phyloP scores from a whole-genome alignment of 257 asterid genomes.

The Solanum chilense region DNA sequence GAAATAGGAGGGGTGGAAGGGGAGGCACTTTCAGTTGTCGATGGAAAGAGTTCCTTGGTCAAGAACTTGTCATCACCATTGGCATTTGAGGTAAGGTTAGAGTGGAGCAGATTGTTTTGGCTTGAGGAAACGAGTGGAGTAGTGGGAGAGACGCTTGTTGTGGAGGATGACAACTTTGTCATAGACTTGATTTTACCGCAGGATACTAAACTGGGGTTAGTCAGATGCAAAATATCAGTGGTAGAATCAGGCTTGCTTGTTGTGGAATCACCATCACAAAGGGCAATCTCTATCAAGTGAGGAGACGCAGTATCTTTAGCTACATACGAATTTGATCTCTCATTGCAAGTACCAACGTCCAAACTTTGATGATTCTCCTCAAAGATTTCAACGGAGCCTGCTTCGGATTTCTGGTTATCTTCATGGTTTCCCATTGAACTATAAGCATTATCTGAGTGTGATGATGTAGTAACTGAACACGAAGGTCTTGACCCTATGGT shows the following conservation, averaged over 20 bases:
- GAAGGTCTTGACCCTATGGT: conserved; percentile 33
- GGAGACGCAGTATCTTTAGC: conserved; percentile 13
- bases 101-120: conserved; percentile 20
- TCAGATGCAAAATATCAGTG: conserved; percentile 1
- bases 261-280: conserved; percentile 15
- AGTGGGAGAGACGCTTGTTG: conserved; percentile 19
- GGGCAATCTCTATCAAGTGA: conserved; percentile 8
- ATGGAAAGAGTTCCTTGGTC: conserved; percentile 27
- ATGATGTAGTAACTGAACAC: conserved; percentile 45
- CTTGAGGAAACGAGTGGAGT: conserved; percentile 21
- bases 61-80: conserved; percentile 38
- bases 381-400: conserved; percentile 7
- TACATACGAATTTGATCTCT: conserved; percentile 13
- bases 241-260: neutral
- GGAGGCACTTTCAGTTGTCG: conserved; percentile 18
- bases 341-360: conserved; percentile 22
- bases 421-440: conserved; percentile 18
- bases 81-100: conserved; percentile 19
- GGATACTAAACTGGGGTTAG: conserved; percentile 16
- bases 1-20: conserved; percentile 22
- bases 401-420: conserved; percentile 14
- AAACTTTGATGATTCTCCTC: conserved; percentile 23
- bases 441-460: conserved; percentile 31
- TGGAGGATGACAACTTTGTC: conserved; percentile 20
- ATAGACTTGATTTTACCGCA: conserved; percentile 35